phyloP scores from a whole-genome alignment of 2,329 filamentous ascomycete species.

The Fusarium camptoceras region DNA sequence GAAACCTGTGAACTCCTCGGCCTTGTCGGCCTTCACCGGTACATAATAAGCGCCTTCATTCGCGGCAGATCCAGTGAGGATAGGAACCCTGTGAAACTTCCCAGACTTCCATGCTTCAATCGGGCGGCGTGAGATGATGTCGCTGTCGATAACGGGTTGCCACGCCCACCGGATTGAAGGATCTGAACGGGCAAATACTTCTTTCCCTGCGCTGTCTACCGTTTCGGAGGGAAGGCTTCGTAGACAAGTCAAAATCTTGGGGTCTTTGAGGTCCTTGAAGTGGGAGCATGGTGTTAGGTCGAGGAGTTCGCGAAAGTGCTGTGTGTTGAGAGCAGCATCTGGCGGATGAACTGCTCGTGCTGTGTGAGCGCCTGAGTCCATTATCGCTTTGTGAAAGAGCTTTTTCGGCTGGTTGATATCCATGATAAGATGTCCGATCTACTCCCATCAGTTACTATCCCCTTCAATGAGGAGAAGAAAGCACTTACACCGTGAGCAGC shows the following conservation, averaged over 20 bases:
- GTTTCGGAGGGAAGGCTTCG: conserved; percentile 42
- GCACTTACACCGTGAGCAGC: conserved; percentile 49
- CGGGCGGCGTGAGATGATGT: conserved; percentile 48
- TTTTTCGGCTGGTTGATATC: conserved; percentile 49
- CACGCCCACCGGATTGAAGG: conserved; percentile 50
- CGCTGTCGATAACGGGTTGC: conserved; percentile 49
- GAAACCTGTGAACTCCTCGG: conserved; percentile 45
- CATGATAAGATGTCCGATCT: conserved; percentile 51
- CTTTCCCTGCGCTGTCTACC: conserved; percentile 45
- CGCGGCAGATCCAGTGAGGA: conserved; percentile 46
- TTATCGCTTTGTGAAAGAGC: conserved; percentile 50
- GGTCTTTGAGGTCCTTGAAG: conserved; percentile 42
- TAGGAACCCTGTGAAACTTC: conserved; percentile 49
- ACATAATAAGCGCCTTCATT: conserved; percentile 51
- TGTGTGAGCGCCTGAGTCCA: conserved; percentile 50
- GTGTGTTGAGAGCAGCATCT: conserved; percentile 42
- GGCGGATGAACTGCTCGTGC: conserved; percentile 47
- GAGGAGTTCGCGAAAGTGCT: conserved; percentile 48
- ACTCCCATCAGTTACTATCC: conserved; percentile 1
- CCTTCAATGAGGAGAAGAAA: fast-evolving
- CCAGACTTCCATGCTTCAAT: conserved; percentile 50
- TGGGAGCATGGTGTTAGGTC: conserved; percentile 46
- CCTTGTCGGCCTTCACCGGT: conserved; percentile 25
- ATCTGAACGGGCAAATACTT: conserved; percentile 46
- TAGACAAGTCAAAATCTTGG: conserved; percentile 45